Base-by-base conservation (phyloP, 805 yeast genomes). In the Sungouiozyma ichnusensis region DNA sequence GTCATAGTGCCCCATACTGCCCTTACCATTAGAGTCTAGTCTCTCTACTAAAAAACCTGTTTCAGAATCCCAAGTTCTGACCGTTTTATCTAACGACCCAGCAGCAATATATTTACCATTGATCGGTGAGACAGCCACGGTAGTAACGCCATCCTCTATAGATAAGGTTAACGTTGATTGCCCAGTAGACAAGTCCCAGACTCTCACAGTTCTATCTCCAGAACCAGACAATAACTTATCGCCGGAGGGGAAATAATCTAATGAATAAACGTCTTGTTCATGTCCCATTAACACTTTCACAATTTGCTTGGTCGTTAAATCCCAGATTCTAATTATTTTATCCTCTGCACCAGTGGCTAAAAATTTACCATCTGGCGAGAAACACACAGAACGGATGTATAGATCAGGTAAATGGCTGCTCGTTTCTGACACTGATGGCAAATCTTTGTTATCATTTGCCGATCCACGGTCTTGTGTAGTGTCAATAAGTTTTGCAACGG, bases 81-180 rank as follows among this genome's bases (percentile, higher is more conserved):
- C 96, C 29, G 95, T 84, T 66, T 94, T 76, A 68, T 90, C 98
- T 51, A 90, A 75, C 24, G 95, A 84, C 38, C 98, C 98, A n/a
- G 97, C 97, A 33, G 97, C 97, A 55, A 92, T 86, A 53, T 79
- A 76, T 54, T 81, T 77, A 35, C 97, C 96, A 63, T 92, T 95
- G 63, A 88, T 94, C 38, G 97, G 97, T 4, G 95, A 85, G 27
- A 90, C 92, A 17, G 97, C 95, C 37, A 90, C 97, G 0, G 98
- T 90, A 40, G 98, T 90, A 41, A 90, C 97, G 53, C 98, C 97
- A 63, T 90, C 97, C 65, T 90, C 97, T 54, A 90, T 88, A n/a
- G 87, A 77, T 51, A 90, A 71, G 36, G 95, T 87, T 58, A 87
- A 72, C 19, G 86, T 78, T 62, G 95, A 85, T 66, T 85, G 88